phyloP scores from a whole-genome alignment of 345 rosid genomes.

The Sisymbrium altissimum region DNA sequence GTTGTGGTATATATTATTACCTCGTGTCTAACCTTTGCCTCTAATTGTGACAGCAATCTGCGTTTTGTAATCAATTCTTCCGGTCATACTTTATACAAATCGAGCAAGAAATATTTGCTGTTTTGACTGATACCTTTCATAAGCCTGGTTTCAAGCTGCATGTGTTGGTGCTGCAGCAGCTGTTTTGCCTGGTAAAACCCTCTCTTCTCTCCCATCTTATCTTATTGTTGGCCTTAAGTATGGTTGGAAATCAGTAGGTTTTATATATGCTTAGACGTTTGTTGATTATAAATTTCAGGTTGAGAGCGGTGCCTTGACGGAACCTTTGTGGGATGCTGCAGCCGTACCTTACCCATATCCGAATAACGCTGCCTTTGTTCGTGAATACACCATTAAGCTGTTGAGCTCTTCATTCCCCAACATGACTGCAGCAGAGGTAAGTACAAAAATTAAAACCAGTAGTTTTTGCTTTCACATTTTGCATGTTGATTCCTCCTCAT shows the following conservation, averaged over 20 bases:
- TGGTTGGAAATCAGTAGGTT: background rate
- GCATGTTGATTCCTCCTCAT: background rate
- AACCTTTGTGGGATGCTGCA: slow-evolving; percentile 91
- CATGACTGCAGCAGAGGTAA: slow-evolving; percentile 89
- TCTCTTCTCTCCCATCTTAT: background rate
- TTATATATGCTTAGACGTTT: background rate
- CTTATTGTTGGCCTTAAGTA: background rate
- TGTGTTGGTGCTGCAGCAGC: slow-evolving; percentile 80
- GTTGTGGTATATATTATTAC: slow-evolving; percentile 28
- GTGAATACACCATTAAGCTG: slow-evolving; percentile 88
- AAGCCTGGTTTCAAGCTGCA: slow-evolving; percentile 99
- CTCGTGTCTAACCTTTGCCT: slow-evolving; percentile 15
- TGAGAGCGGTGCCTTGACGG: slow-evolving; percentile 74
- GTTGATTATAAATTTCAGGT: slow-evolving; percentile 44
- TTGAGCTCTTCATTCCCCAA: slow-evolving; percentile 91
- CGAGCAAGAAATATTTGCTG: slow-evolving; percentile 97
- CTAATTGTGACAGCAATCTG: slow-evolving; percentile 57
- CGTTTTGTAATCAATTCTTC: slow-evolving; percentile 89
- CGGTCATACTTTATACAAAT: slow-evolving; percentile 39
- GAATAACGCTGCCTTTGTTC: slow-evolving; percentile 73
- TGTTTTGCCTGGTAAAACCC: slow-evolving; percentile 71
- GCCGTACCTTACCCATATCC: slow-evolving; percentile 71
- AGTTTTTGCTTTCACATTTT: background rate
- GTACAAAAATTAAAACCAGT: background rate
- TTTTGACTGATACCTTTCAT: slow-evolving; percentile 93